Base-by-base conservation (phyloP, 176 grass and related monocot genomes). In the Canna indica region DNA sequence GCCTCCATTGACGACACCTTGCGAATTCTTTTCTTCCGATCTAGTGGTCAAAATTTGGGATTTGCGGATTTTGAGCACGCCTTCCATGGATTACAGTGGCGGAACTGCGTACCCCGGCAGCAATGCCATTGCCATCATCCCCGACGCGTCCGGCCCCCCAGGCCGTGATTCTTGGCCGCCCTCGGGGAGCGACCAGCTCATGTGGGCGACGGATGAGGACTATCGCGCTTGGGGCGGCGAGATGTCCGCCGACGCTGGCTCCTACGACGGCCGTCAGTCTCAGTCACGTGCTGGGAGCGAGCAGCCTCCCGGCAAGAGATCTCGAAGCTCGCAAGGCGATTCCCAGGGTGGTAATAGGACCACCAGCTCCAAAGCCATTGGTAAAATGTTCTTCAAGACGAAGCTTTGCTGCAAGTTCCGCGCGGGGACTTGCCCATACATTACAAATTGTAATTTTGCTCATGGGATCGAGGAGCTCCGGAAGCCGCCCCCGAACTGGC, bases 301-400 rank as follows among this genome's bases (percentile, higher is more conserved):
- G 79, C 94, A 90, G 78, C 94, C 89, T 26, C 80, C 86, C 8
- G 69, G 81, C 33, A 99, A 93, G 75, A 92, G 87, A 77, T 14
- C 75, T 53, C 86, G 89, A 36, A 81, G 80, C 29, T 68, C 68
- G 6, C 73, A 67, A 42, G 68, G 68, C 24, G 68, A 47, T 61
- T 79, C 76, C 53, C 70, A 71, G 7, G 77, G 60, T 5, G 69
- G 65, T 12, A 64, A 63, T 36, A 71, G 74, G 52, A 75, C 63
- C 42, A 77, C 75, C 3, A 90, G 83, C 80, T 99, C 89, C 13
- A 80, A 90, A 11, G 86, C 84, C 2, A 88, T 99, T 20, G 89
- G 94, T 28, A 99, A 99, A 80, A 99, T 99, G 94, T 99, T 99
- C 86, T 99, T 99, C 82, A 99, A 99, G 77, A 99, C 94, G 35